Evolutionary conservation across 306 rosid species (phyloP), one percentile per base, ranked within the genome.

Genomic region (Acacia acuminata): DNA sequence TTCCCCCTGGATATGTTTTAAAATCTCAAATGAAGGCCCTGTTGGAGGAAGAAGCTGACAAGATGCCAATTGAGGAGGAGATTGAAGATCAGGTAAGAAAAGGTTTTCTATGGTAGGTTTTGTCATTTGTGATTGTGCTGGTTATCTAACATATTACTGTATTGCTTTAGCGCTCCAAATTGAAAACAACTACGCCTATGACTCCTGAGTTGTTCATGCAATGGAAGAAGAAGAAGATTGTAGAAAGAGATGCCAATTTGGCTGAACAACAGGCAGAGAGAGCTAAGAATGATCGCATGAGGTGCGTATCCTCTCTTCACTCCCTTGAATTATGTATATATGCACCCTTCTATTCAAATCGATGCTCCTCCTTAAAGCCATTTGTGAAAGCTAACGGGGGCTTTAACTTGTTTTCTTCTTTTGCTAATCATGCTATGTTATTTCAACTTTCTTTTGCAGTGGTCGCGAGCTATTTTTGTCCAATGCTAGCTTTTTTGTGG

Each of bases 1-100:
- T 96, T 79, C 98, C 98, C 38, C 91, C 98, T 5, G 99, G 99
- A 70, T 96, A 94, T 86, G 10, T 94, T 80, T 90, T 96, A 58
- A 96, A 96, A 85, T 96, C 99, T 80, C 99, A 94, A 88, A 96
- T 96, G 99, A 94, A 94, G 90, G 97, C 97, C 68, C 91, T 96
- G 81, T 89, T 96, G 63, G 98, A 91, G 67, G 93, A 91, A 78
- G 99, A 96, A 82, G 25, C 83, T 69, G 88, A 92, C 0, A 94
- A 90, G 86, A 63, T 96, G 74, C 72, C 98, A 55, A 88, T 94
- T 50, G 97, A 94, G 84, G 99, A 94, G 66, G 99, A 94, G 85
- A 96, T 96, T 79, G 99, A 96, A 84, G 91, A 94, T 77, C 92
- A 94, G 98, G 99, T 91, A 78, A 78, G 82, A 14, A 0, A 63